Evolutionary conservation across 345 rosid species (phyloP).

Genomic region (Salix viminalis): DNA sequence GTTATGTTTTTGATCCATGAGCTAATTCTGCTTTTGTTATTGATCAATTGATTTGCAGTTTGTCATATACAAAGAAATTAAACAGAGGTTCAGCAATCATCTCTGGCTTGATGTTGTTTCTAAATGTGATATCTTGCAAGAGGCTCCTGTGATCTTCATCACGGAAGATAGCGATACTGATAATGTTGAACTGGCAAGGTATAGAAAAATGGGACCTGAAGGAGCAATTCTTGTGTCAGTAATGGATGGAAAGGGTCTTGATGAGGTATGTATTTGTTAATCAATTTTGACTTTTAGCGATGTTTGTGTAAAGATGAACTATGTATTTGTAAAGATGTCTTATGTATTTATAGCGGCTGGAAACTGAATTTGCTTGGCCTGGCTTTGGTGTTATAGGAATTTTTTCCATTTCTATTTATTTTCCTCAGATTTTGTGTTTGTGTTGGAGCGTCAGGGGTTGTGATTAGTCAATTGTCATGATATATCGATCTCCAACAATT

Average conservation of each 20-base stretch:
- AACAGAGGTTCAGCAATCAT: constrained; percentile 57
- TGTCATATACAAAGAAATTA: constrained; percentile 74
- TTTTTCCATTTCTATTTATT: too few species aligned
- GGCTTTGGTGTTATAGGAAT: background rate
- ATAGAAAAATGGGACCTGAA: constrained; percentile 61
- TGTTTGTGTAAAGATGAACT: too few species aligned
- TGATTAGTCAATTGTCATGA: too few species aligned
- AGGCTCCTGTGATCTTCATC: constrained; percentile 46
- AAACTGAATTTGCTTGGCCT: background rate
- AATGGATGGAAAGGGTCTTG: constrained; percentile 57
- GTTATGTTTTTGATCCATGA: background rate
- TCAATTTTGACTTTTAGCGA: too few species aligned
- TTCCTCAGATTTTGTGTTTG: too few species aligned
- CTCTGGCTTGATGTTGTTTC: constrained; percentile 88
- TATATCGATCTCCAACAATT: too few species aligned
- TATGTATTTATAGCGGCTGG: background rate
- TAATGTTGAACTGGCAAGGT: constrained; percentile 48
- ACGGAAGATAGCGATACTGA: constrained; percentile 50
- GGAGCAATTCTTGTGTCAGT: constrained; percentile 70
- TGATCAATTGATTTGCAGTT: constrained; percentile 43
- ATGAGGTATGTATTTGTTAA: constrained; percentile 42
- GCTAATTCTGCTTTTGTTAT: background rate
- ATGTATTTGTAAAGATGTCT: background rate
- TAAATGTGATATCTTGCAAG: constrained; percentile 74
- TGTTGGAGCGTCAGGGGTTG: too few species aligned